These are phyloP conservation scores for Metschnikowia borealis DNA, from an alignment of 805 yeast species.

Conservation along the genomic window DNA sequence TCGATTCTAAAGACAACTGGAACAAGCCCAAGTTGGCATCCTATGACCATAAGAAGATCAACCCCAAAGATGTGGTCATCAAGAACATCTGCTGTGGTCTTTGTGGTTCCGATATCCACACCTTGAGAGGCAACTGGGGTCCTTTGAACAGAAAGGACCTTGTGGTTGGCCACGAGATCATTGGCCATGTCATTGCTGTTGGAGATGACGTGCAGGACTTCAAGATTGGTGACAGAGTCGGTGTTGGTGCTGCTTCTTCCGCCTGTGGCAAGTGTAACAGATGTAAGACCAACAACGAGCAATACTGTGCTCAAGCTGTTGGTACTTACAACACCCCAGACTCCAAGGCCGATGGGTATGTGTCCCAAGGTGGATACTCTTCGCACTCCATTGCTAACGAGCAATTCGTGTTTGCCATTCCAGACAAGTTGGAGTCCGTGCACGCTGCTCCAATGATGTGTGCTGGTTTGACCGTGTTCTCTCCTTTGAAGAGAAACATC, in stretches of 20 bases:
- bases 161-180: constrained; percentile 66
- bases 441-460: constrained; percentile 71
- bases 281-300: constrained; percentile 39
- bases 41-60: constrained; percentile 43
- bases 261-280: constrained; percentile 45
- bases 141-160: constrained; percentile 21
- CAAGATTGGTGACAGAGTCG: constrained; percentile 21
- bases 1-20: constrained; percentile 49
- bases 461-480: constrained; percentile 71
- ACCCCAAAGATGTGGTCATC: constrained; percentile 22
- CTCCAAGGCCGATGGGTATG: constrained; percentile 39
- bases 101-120: constrained; percentile 19
- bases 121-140: constrained; percentile 17
- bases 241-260: constrained; percentile 18
- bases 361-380: constrained; percentile 69
- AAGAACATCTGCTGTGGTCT: constrained; percentile 24
- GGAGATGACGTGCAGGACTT: constrained; percentile 14
- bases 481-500: constrained; percentile 56
- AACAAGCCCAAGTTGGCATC: constrained; percentile 48
- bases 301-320: constrained; percentile 43
- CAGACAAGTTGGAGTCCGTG: constrained; percentile 46
- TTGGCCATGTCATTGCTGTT: constrained; percentile 45
- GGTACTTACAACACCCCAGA: constrained; percentile 50
- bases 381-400: constrained; percentile 62
- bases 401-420: constrained; percentile 60